These are phyloP conservation scores for Hepatocystis sp. DNA, from an alignment of 169 alveolate species.

Conservation along the genomic window DNA sequence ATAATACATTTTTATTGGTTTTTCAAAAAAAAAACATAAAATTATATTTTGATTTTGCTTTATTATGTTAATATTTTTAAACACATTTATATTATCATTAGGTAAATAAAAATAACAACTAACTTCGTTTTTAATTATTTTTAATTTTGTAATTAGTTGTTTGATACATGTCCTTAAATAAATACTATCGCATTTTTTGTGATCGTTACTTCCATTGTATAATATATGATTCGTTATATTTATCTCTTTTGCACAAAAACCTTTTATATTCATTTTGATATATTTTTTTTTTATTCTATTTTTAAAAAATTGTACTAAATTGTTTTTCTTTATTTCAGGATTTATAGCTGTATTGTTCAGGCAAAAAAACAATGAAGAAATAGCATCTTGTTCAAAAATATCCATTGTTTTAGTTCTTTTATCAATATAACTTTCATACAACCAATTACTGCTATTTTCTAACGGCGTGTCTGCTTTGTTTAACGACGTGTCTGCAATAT, in stretches of 20 bases:
- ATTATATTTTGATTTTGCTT: conserved; percentile 19
- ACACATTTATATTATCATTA: conserved; percentile 31
- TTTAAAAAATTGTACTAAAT: not conserved
- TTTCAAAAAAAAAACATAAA: conserved; percentile 13
- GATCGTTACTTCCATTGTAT: not conserved
- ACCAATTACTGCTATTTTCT: too few relatives aligned
- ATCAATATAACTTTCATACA: too few relatives aligned
- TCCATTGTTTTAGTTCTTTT: too few relatives aligned
- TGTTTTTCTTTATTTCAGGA: too few relatives aligned
- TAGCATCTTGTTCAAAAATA: too few relatives aligned
- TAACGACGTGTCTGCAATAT: too few relatives aligned
- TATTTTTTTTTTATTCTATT: not conserved
- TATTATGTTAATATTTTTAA: conserved; percentile 29
- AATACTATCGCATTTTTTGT: too few relatives aligned
- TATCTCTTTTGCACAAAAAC: conserved; percentile 20
- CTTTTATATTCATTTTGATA: conserved; percentile 31
- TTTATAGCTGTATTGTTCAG: too few relatives aligned
- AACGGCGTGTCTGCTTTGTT: too few relatives aligned
- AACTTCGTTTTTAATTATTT: conserved; percentile 17
- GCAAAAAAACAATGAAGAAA: too few relatives aligned
- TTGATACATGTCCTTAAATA: conserved; percentile 27
- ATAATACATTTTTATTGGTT: conserved; percentile 12
- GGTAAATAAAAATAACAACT: conserved; percentile 15
- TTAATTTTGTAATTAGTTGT: conserved; percentile 21
- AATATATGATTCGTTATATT: not conserved